Percentiles rank a stretch among this genome's conserved stretches.
These are phyloP conservation scores for Fraxinus baroniana DNA, from an alignment of 305 asterid species.

Conservation along the genomic window DNA sequence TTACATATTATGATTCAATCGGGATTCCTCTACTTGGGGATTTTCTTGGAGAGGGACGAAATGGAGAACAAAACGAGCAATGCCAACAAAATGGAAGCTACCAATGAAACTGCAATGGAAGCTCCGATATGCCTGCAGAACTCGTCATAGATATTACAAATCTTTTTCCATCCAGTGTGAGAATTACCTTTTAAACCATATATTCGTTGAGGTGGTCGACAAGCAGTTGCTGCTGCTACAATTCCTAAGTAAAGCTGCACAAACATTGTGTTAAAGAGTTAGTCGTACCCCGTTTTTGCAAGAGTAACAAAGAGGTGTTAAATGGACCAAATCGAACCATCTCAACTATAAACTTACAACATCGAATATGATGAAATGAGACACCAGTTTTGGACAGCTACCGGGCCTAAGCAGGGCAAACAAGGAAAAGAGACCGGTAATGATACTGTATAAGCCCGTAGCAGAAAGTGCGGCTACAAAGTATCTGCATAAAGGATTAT, in stretches of 20 bases:
- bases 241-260: conserved; percentile 54
- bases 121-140: conserved; percentile 51
- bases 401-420: conserved; percentile 38
- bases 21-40: conserved; percentile 35
- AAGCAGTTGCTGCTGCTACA: conserved; percentile 51
- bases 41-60: conserved; percentile 53
- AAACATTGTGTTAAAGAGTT: not conserved
- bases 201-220: no score
- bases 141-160: conserved; percentile 36
- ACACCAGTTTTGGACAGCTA: conserved; percentile 14
- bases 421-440: conserved; percentile 41
- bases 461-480: conserved; percentile 52
- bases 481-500: conserved; percentile 41
- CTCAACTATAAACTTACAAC: conserved; percentile 36
- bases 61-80: conserved; percentile 56
- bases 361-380: conserved; percentile 45
- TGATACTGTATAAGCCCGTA: conserved; percentile 39
- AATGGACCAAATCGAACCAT: not conserved
- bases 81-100: conserved; percentile 41
- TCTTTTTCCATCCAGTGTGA: conserved; percentile 39
- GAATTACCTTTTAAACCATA: conserved; percentile 50
- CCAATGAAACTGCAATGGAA: conserved; percentile 50
- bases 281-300: not conserved
- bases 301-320: not conserved
- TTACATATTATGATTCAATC: no score